These are phyloP conservation scores for Starmerella tilneyi DNA, from an alignment of 805 yeast species.

Conservation along the genomic window DNA sequence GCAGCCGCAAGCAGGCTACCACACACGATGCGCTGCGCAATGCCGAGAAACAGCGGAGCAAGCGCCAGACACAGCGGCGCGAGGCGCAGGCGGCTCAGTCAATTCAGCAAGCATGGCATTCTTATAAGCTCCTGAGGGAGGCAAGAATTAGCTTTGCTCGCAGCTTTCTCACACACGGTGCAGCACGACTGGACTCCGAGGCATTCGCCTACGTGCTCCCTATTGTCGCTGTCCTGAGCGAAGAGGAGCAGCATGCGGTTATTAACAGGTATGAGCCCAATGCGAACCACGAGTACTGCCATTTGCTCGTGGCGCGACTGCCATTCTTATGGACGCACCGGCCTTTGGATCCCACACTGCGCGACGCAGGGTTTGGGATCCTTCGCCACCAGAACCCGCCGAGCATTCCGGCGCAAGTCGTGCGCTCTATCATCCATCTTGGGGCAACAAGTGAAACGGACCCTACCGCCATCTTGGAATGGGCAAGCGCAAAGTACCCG, in stretches of 20 bases:
- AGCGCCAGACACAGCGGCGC: conserved; percentile 47
- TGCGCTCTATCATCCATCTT: neutral
- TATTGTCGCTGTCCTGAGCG: neutral
- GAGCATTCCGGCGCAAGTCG: neutral
- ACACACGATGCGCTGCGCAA: conserved; percentile 45
- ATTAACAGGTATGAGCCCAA: neutral
- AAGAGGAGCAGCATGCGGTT: neutral
- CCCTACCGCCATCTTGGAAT: neutral
- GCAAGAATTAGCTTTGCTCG: conserved; percentile 22
- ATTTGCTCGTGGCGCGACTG: conserved; percentile 9
- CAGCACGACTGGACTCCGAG: neutral
- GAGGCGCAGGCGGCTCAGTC: conserved; percentile 41
- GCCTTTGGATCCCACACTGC: neutral
- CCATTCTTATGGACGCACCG: conserved; percentile 3
- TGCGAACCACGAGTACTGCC: neutral
- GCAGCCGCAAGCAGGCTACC: conserved; percentile 38
- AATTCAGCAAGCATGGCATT: conserved; percentile 44
- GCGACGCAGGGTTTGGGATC: conserved; percentile 9
- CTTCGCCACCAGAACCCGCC: conserved; percentile 14
- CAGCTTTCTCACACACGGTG: conserved; percentile 12
- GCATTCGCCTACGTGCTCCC: conserved; percentile 10
- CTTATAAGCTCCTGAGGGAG: conserved; percentile 17
- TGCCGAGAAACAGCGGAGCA: conserved; percentile 55
- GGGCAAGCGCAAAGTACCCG: conserved; percentile 6
- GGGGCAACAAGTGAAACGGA: no score